Conservation (phyloP, 306 rosid genomes). For the Citrullus amarus region DNA sequence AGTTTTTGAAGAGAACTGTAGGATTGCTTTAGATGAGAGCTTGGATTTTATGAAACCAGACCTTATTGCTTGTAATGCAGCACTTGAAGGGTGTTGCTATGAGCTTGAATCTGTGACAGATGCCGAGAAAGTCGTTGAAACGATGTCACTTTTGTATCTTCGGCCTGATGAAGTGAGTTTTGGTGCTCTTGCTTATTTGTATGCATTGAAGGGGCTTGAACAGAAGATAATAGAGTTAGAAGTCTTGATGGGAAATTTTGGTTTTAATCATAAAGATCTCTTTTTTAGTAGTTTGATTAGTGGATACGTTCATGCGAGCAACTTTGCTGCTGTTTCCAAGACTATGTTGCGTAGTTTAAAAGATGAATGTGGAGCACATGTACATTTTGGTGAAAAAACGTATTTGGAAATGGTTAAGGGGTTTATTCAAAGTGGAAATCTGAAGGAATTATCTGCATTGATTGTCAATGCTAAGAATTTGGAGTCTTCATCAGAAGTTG, state of each 20-base stretch:
- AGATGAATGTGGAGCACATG: conserved; percentile 26
- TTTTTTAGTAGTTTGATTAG: conserved; percentile 47
- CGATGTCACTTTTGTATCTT: conserved; percentile 49
- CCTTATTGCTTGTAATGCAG: conserved; percentile 73
- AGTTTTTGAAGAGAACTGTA: conserved; percentile 61
- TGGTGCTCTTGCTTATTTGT: conserved; percentile 73
- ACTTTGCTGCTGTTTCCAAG: conserved; percentile 47
- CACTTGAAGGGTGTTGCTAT: conserved; percentile 67
- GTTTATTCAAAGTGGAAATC: conserved; percentile 38
- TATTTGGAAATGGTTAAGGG: conserved; percentile 53
- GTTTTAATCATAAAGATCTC: conserved; percentile 25
- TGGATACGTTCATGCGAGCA: conserved; percentile 56
- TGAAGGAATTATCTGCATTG: conserved; percentile 57
- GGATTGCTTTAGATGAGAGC: conserved; percentile 62
- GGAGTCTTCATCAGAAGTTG: conserved; percentile 37
- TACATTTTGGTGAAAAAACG: conserved; percentile 50
- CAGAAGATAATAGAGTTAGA: conserved; percentile 53
- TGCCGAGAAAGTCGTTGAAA: conserved; percentile 56
- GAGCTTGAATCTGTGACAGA: conserved; percentile 54
- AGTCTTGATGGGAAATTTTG: conserved; percentile 46
- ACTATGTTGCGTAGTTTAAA: conserved; percentile 45
- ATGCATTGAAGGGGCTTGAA: conserved; percentile 61
- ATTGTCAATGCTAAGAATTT: conserved; percentile 60
- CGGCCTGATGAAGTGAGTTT: conserved; percentile 67
- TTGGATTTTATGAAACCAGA: conserved; percentile 61